Evolutionary conservation across 2,329 filamentous ascomycete genomes (phyloP), one percentile per base, ranked within the genome.

Genomic region (Aspergillus sp.): DNA sequence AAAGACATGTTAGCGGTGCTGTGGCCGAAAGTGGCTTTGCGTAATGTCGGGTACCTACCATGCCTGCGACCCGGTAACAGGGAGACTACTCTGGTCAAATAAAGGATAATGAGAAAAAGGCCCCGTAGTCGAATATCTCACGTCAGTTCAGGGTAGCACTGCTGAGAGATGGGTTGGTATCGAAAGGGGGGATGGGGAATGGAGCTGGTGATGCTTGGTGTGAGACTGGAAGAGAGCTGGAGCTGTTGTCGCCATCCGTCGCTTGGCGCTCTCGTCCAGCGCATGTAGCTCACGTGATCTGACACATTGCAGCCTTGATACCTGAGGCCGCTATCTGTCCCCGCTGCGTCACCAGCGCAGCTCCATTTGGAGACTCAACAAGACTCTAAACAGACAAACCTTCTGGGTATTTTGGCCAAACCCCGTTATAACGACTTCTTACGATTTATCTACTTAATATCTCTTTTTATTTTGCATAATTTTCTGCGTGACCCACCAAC

Each of bases 21-120:
- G 19, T 19, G 19, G 19, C 19, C 4, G 19, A 19, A 19, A 19
- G 19, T 19, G 19, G 19, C 19, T 19, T 19, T 19, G 19, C 19
- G 19, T 19, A 19, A 19, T 19, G 19, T 39, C 27, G 43, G 48
- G 36, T 32, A 58, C 64, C 37, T 52, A 67, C 65, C 64, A 67
- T 67, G 52, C 57, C 61, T 59, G 53, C 54, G 45, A 55, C 51
- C 49, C 53, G 51, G 44, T 36, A 39, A 49, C 37, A 54, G 40
- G 38, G 46, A 43, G 39, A 45, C 51, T 49, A 46, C 47, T 47
- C 47, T 37, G 39, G 41, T 42, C 32, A n/a, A 11, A 36, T 10
- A 36, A 27, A 10, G 19, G 34, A 19, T 6, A 19, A n/a, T 27
- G 11, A 27, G 19, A 27, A 11, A 19, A 5, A 36, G 34, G 5